These are phyloP conservation scores for Barnettozyma siamensis DNA, from an alignment of 805 yeast genomes.

Conservation along the genomic window DNA sequence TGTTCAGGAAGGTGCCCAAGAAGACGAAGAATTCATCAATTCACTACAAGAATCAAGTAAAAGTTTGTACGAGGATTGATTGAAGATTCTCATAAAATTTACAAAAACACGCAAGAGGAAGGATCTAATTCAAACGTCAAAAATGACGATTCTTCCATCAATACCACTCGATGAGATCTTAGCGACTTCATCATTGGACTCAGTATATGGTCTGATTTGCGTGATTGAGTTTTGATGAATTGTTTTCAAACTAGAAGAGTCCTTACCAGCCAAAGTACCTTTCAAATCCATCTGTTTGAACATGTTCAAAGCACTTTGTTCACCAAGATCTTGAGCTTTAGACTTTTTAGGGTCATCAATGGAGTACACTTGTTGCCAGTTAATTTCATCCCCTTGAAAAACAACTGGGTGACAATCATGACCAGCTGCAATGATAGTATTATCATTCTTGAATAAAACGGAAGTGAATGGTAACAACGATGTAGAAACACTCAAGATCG, in stretches of 20 bases:
- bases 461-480: constrained; percentile 76
- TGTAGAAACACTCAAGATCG: constrained; percentile 54
- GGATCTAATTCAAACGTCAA: constrained; percentile 27
- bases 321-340: constrained; percentile 42
- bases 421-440: constrained; percentile 79
- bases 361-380: constrained; percentile 55
- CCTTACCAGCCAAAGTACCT: constrained; percentile 57
- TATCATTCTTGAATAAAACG: constrained; percentile 61
- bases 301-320: constrained; percentile 83
- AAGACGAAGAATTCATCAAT: constrained; percentile 10
- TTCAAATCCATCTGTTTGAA: constrained; percentile 93
- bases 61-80: constrained; percentile 12
- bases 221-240: constrained; percentile 90
- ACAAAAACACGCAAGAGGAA: neutral
- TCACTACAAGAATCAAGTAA: constrained; percentile 19
- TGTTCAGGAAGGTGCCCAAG: constrained; percentile 36
- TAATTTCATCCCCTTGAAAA: constrained; percentile 60
- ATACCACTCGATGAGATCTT: constrained; percentile 73
- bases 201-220: constrained; percentile 48
- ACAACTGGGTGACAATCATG: constrained; percentile 88
- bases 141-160: constrained; percentile 88
- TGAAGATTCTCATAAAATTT: neutral
- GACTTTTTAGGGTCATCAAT: constrained; percentile 48
- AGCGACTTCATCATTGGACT: constrained; percentile 38
- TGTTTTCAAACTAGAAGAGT: constrained; percentile 52